Conservation (phyloP, 2,329 filamentous ascomycete species). For the Paecilomyces dactylethromorphus region DNA sequence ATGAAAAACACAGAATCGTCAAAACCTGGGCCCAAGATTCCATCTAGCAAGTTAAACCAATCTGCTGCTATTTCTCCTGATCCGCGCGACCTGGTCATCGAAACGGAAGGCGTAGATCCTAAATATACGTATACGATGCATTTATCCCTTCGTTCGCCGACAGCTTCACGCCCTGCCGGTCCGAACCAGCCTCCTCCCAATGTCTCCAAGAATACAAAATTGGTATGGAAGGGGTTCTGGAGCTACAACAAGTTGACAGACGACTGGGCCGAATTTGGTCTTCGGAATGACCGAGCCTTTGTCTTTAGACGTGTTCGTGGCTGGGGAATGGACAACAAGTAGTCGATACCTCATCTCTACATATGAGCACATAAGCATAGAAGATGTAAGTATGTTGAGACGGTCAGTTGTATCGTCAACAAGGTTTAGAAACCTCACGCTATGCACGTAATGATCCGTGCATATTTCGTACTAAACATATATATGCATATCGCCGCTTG, state of each 20-base stretch:
- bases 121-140: slow-evolving; percentile 86
- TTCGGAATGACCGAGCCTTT: slow-evolving; percentile 56
- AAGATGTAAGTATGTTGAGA: neutral
- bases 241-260: slow-evolving; percentile 85
- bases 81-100: slow-evolving; percentile 62
- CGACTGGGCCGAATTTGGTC: slow-evolving; percentile 76
- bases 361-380: slow-evolving; percentile 1
- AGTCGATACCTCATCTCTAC: slow-evolving; percentile 1
- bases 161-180: slow-evolving; percentile 48
- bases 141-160: slow-evolving; percentile 55
- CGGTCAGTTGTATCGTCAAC: neutral
- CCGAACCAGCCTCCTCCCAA: slow-evolving; percentile 18
- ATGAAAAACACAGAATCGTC: slow-evolving; percentile 40
- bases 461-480: neutral
- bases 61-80: slow-evolving; percentile 16
- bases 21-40: slow-evolving; percentile 11
- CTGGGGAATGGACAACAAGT: slow-evolving; percentile 40
- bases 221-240: slow-evolving; percentile 85
- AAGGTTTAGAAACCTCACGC: neutral
- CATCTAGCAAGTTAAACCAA: slow-evolving; percentile 9
- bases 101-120: slow-evolving; percentile 72
- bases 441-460: neutral
- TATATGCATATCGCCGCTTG: no score
- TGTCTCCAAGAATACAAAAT: slow-evolving; percentile 70
- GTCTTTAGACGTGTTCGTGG: slow-evolving; percentile 58